These are phyloP conservation scores for Mycosphaerella sp. DNA, from an alignment of 2,329 filamentous ascomycete genomes.

Conservation along the genomic window DNA sequence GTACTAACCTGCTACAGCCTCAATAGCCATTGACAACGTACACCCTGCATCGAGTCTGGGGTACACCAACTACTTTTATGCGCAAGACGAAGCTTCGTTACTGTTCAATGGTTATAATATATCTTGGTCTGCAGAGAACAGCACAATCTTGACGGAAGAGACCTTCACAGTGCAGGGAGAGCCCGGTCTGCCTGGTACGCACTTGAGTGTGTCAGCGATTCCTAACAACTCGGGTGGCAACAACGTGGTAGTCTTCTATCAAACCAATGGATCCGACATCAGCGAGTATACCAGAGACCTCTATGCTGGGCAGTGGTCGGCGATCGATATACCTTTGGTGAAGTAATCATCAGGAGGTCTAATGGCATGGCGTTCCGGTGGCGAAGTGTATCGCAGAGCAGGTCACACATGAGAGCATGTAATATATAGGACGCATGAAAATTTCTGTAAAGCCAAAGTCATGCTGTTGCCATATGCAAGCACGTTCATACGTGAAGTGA, in stretches of 20 bases:
- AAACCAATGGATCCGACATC: slow-evolving; percentile 29
- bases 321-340: slow-evolving; percentile 17
- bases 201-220: slow-evolving; percentile 36
- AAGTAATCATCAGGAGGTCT: not conserved
- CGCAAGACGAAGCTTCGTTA: slow-evolving; percentile 33
- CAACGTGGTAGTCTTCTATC: slow-evolving; percentile 32
- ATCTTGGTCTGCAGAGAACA: slow-evolving; percentile 37
- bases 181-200: slow-evolving; percentile 36
- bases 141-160: slow-evolving; percentile 27
- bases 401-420: no score
- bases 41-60: slow-evolving; percentile 38
- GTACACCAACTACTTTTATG: slow-evolving; percentile 41
- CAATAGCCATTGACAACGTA: slow-evolving; percentile 33
- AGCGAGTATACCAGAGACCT: slow-evolving; percentile 29
- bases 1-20: slow-evolving; percentile 5
- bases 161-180: slow-evolving; percentile 34
- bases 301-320: slow-evolving; percentile 28
- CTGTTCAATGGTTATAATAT: slow-evolving; percentile 38
- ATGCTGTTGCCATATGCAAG: no score
- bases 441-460: no score
- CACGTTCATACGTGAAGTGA: no score
- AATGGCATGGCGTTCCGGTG: no score
- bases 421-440: no score
- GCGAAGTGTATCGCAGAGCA: no score
- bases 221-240: slow-evolving; percentile 29